Conservation (phyloP, 2,329 filamentous ascomycete genomes). For the Beauveria bassiana region DNA sequence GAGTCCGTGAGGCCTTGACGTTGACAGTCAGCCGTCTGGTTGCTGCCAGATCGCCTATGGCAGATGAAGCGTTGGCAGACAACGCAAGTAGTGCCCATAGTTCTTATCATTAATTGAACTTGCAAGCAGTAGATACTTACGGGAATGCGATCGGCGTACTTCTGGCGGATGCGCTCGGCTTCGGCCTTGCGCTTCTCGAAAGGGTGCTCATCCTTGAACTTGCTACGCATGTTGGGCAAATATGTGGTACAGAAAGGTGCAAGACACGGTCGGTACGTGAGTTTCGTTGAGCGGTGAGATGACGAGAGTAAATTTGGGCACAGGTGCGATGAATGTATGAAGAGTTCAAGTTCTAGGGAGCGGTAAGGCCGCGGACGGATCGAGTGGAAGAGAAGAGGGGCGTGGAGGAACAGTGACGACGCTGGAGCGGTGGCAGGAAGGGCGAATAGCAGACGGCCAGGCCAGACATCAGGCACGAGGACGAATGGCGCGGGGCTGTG, state of each 20-base stretch:
- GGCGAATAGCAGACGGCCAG: not conserved
- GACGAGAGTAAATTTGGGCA: not conserved
- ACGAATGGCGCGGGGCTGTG: conserved; percentile 17
- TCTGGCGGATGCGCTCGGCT: conserved; percentile 97
- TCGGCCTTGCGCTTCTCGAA: conserved; percentile 99
- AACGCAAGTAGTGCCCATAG: conserved; percentile 7
- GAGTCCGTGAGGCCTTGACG: not conserved
- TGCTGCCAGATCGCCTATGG: not conserved
- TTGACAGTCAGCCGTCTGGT: not conserved
- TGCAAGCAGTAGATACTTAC: conserved; percentile 51
- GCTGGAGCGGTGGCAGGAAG: conserved; percentile 13
- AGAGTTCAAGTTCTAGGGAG: conserved; percentile 14
- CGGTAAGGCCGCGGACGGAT: conserved; percentile 19
- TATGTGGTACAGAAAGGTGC: conserved; percentile 9
- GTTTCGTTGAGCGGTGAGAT: not conserved
- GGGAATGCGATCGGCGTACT: conserved; percentile 96
- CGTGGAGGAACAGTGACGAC: conserved; percentile 14
- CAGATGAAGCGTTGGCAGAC: not conserved
- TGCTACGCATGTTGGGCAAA: conserved; percentile 75
- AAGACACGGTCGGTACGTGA: not conserved
- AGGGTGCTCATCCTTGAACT: conserved; percentile 99
- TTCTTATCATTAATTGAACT: not conserved
- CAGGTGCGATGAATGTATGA: conserved; percentile 1
- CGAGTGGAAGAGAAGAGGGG: conserved; percentile 19
- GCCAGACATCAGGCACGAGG: conserved; percentile 8